Evolutionary conservation across 2,329 filamentous ascomycete species (phyloP).

Genomic region (Ophiostoma pallidulum): DNA sequence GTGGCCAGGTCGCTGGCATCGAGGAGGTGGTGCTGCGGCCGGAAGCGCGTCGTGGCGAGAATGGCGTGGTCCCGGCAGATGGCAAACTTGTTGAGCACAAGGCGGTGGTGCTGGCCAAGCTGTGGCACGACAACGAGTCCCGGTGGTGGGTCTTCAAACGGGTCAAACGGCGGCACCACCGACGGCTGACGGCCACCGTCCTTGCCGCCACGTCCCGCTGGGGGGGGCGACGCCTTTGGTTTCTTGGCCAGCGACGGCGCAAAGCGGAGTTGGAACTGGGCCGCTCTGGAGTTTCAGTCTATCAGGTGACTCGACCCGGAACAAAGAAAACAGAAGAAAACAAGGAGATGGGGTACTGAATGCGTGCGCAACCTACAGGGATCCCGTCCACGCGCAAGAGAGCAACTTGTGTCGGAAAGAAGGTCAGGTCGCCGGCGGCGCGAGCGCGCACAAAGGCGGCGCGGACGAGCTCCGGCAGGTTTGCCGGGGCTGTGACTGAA

Average conservation of each 20-base stretch:
- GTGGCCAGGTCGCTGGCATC: slow-evolving; percentile 51
- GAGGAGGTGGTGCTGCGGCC: slow-evolving; percentile 55
- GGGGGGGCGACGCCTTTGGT: slow-evolving; percentile 44
- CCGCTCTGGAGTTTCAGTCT: no score
- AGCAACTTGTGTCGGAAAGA: slow-evolving; percentile 45
- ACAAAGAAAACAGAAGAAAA: no score
- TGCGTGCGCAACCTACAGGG: slow-evolving; percentile 37
- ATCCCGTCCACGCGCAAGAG: slow-evolving; percentile 35
- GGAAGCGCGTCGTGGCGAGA: slow-evolving; percentile 54
- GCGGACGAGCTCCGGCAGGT: slow-evolving; percentile 43
- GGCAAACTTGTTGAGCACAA: slow-evolving; percentile 69
- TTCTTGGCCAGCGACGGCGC: slow-evolving; percentile 60
- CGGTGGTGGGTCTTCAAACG: slow-evolving; percentile 52
- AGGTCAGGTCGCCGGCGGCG: slow-evolving; percentile 39
- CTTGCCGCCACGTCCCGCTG: no score
- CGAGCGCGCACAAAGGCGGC: slow-evolving; percentile 39
- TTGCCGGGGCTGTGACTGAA: slow-evolving; percentile 30
- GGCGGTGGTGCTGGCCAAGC: slow-evolving; percentile 37
- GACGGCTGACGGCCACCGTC: no score
- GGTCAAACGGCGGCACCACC: slow-evolving; percentile 43
- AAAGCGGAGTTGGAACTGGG: slow-evolving; percentile 63
- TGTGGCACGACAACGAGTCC: slow-evolving; percentile 47
- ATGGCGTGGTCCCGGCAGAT: slow-evolving; percentile 64
- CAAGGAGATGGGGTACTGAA: no score
- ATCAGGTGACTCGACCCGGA: no score